Conservation (phyloP, 2,329 filamentous ascomycete species). For the Pseudogymnoascus sp. region DNA sequence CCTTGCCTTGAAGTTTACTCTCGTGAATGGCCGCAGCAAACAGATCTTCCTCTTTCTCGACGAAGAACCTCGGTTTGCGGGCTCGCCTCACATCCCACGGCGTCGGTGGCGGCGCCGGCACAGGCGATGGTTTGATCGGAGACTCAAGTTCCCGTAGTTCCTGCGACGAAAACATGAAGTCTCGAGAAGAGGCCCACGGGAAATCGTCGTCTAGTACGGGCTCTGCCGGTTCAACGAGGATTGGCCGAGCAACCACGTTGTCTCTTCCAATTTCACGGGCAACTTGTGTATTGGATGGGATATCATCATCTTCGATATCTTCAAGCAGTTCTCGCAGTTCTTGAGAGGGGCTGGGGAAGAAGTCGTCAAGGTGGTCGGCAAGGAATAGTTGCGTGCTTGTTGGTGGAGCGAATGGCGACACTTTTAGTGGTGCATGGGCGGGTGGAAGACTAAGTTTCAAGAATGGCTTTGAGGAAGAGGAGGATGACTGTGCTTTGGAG, state of each 20-base stretch:
- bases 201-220: not conserved
- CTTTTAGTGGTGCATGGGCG: conserved; percentile 11
- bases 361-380: conserved; percentile 40
- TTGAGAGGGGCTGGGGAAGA: conserved; percentile 50
- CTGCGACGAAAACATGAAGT: conserved; percentile 39
- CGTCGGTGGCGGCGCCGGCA: not conserved
- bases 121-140: conserved; percentile 14
- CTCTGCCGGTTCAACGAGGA: not conserved
- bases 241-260: not conserved
- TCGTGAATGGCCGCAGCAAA: conserved; percentile 21
- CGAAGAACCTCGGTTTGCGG: conserved; percentile 19
- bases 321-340: conserved; percentile 44
- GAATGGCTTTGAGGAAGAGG: not conserved
- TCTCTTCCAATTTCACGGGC: conserved; percentile 18
- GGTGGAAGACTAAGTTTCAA: not conserved
- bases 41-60: conserved; percentile 25
- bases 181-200: conserved; percentile 26
- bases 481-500: not conserved
- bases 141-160: conserved; percentile 37
- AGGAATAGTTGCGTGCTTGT: conserved; percentile 48
- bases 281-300: conserved; percentile 20
- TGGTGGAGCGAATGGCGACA: conserved; percentile 11
- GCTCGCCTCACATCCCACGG: not conserved
- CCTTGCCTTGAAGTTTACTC: conserved; percentile 12
- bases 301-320: conserved; percentile 25